phyloP scores from a whole-genome alignment of 2,329 filamentous ascomycete species.

The Verticillium nubilum region DNA sequence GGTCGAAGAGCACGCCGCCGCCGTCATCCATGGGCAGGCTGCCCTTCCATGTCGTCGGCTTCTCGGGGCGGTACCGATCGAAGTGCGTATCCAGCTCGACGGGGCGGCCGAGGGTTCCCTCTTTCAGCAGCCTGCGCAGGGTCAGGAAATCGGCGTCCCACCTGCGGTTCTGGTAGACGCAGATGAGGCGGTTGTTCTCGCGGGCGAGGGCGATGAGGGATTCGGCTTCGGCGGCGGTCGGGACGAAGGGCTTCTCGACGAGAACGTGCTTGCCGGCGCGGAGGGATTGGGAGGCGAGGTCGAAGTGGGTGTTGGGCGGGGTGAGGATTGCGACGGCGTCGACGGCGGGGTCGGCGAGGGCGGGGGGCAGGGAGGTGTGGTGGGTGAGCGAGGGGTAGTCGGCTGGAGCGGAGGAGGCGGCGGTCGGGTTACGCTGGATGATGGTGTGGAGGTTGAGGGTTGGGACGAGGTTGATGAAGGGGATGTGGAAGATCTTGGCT shows the following conservation, averaged over 20 bases:
- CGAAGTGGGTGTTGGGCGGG: constrained; percentile 65
- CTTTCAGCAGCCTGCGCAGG: constrained; percentile 54
- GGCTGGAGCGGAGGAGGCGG: constrained; percentile 62
- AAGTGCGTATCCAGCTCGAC: constrained; percentile 78
- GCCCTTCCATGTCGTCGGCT: constrained; percentile 63
- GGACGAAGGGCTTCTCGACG: constrained; percentile 79
- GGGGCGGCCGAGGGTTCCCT: constrained; percentile 61
- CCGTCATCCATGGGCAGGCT: constrained; percentile 52
- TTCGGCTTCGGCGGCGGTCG: constrained; percentile 62
- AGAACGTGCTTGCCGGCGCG: constrained; percentile 71
- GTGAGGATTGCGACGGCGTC: constrained; percentile 69
- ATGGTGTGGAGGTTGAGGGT: constrained; percentile 66
- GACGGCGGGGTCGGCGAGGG: constrained; percentile 60
- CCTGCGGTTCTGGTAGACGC: constrained; percentile 72
- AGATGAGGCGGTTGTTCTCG: constrained; percentile 46
- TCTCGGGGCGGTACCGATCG: constrained; percentile 62
- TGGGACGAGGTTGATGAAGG: constrained; percentile 62
- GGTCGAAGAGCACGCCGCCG: constrained; percentile 65
- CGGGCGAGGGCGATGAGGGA: constrained; percentile 53
- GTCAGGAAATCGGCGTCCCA: constrained; percentile 77
- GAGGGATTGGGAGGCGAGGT: constrained; percentile 58
- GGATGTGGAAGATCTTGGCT: constrained; percentile 81
- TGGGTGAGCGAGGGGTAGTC: constrained; percentile 63
- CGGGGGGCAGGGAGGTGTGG: constrained; percentile 55
- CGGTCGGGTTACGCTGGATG: constrained; percentile 64